Conservation (phyloP, 2,329 filamentous ascomycete species). For the Biscogniauxia marginata region DNA sequence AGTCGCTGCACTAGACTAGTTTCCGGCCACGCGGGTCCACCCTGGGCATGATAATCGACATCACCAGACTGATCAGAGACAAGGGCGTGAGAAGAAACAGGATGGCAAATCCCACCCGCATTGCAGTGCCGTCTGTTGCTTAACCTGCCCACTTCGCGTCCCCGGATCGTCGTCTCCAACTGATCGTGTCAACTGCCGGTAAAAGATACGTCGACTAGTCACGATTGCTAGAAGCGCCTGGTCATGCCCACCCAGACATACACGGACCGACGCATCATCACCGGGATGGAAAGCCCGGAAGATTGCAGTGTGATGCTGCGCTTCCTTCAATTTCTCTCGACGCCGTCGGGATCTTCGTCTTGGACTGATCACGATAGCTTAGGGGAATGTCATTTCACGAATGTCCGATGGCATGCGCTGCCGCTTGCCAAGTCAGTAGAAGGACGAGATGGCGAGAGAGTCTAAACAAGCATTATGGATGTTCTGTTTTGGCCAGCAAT, state of each 20-base stretch:
- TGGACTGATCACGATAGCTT: too few species aligned
- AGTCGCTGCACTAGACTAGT: background rate
- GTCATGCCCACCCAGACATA: slow-evolving; percentile 5
- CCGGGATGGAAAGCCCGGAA: background rate
- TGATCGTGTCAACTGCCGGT: slow-evolving; percentile 21
- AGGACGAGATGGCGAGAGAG: background rate
- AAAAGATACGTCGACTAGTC: slow-evolving; percentile 3
- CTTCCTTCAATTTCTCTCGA: too few species aligned
- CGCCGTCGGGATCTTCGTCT: too few species aligned
- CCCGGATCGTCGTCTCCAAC: slow-evolving; percentile 12
- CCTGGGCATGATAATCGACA: background rate
- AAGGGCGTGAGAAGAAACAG: slow-evolving; percentile 1
- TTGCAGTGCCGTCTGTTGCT: slow-evolving; percentile 5
- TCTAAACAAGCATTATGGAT: background rate
- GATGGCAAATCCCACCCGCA: slow-evolving; percentile 9
- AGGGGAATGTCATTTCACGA: too few species aligned
- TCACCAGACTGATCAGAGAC: background rate
- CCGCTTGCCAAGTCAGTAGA: background rate
- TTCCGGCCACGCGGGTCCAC: background rate
- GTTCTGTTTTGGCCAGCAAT: background rate
- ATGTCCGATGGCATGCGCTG: too few species aligned
- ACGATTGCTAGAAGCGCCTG: slow-evolving; percentile 3
- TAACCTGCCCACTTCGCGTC: slow-evolving; percentile 7
- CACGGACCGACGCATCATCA: background rate
- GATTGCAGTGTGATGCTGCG: too few species aligned